Conservation (phyloP, 352 stramenopile genomes). For the Globisporangium emineosum region DNA sequence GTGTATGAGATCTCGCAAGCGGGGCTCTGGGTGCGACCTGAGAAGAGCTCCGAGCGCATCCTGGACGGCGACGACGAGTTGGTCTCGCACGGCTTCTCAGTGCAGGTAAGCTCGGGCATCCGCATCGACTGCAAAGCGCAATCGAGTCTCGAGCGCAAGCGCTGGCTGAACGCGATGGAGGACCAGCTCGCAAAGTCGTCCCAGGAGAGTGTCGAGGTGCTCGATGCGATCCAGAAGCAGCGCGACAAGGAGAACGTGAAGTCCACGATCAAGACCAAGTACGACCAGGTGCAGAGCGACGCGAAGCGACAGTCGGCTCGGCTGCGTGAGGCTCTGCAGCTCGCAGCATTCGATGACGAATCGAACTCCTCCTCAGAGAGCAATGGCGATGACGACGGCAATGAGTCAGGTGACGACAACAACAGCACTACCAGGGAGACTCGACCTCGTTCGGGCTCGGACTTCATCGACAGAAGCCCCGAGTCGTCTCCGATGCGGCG, state of each 20-base stretch:
- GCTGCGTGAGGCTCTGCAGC: conserved; percentile 48
- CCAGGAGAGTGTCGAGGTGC: conserved; percentile 33
- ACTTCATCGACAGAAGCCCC: conserved; percentile 56
- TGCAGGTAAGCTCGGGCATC: conserved; percentile 26
- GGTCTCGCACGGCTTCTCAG: conserved; percentile 20
- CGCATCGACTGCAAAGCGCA: conserved; percentile 52
- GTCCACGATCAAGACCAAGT: conserved; percentile 47
- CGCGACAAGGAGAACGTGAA: conserved; percentile 37
- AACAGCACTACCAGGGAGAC: conserved; percentile 6
- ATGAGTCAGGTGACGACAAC: no score
- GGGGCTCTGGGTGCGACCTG: conserved; percentile 16
- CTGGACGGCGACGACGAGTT: conserved; percentile 21
- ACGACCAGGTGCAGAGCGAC: conserved; percentile 45
- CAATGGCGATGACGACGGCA: conserved; percentile 21
- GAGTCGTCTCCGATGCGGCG: conserved; percentile 73
- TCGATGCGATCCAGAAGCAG: conserved; percentile 33
- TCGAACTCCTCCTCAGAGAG: conserved; percentile 4
- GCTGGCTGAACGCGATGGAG: conserved; percentile 66
- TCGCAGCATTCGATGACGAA: conserved; percentile 21
- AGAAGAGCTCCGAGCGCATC: conserved; percentile 1
- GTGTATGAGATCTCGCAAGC: conserved; percentile 52
- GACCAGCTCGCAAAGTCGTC: conserved; percentile 35
- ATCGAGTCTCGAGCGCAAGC: conserved; percentile 63
- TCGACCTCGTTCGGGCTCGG: conserved; percentile 22
- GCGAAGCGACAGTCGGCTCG: conserved; percentile 42